Base-by-base conservation (phyloP, 2,329 filamentous ascomycete species). In the Aurifilum marmelostoma region DNA sequence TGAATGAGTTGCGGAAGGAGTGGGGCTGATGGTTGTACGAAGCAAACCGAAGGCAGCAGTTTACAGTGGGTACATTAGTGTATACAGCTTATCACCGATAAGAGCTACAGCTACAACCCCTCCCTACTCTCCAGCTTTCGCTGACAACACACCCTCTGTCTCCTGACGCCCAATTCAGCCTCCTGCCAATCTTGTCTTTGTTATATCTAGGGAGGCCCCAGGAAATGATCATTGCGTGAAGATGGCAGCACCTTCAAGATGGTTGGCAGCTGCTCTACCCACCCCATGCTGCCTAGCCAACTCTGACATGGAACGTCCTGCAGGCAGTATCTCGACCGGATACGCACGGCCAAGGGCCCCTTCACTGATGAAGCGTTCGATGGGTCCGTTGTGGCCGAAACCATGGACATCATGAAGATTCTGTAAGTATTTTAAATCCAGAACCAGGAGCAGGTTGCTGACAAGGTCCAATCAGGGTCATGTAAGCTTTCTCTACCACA, bases 241-340 rank as follows among this genome's bases (percentile, higher is more conserved):
- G 27, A 71, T 71, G 69, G 47, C 69, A 39, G 34, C 67, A 34
- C 67, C 65, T 50, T 69, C 69, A 70, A 77, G 80, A 79, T 82
- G 78, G 79, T 80, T 71, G 69, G 75, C 62, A 56, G 50, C 63
- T 52, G 41, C 43, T 39, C 7, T n/a, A 7, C 3, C 3, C 29
- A 14, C 34, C 37, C 37, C 29, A 58, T 16, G 62, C 9, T 12
- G 50, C 21, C 54, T 52, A 29, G 11, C 39, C 39, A 37, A 43
- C 34, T 43, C 39, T 63, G 63, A 68, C 69, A 74, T 61, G 67
- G 71, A 73, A 67, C 69, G 65, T 64, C 69, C 67, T 72, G 96
- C 72, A 97, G 94, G 94, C 90, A 88, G 79, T 91, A 97, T 78
- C 87, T 98, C 68, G 89, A 98, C 80, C 90, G 87, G 71, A 89